phyloP scores from a whole-genome alignment of 345 rosid species.

The Cochlearia excelsa region DNA sequence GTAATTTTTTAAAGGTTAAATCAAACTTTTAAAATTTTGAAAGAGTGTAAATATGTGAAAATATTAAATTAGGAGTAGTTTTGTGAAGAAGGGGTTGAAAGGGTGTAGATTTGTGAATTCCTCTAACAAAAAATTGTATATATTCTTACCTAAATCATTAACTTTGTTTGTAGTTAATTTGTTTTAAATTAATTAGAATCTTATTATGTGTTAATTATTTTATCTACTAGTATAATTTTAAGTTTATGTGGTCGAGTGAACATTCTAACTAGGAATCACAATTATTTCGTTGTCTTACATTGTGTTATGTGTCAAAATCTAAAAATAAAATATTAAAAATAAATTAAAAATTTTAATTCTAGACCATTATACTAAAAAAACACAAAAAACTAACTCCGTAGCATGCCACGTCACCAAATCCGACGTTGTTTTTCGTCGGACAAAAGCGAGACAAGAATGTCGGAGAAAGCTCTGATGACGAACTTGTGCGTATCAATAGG shows the following conservation, averaged over 20 bases:
- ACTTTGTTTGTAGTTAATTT: conserved; percentile 1
- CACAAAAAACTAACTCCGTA: conserved; percentile 15
- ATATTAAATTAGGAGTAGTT: too few relatives aligned
- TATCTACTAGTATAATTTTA: not conserved
- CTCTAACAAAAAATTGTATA: too few relatives aligned
- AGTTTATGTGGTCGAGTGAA: conserved; percentile 28
- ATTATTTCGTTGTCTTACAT: conserved; percentile 34
- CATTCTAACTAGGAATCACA: conserved; percentile 37
- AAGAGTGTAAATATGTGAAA: too few relatives aligned
- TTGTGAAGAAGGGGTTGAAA: conserved; percentile 30
- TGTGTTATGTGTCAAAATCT: conserved; percentile 31
- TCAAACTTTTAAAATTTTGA: too few relatives aligned
- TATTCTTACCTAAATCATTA: conserved; percentile 22
- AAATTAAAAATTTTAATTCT: too few relatives aligned
- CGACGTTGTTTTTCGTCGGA: conserved; percentile 16
- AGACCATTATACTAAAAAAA: conserved; percentile 7
- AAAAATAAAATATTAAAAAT: too few relatives aligned
- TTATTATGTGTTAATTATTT: not conserved
- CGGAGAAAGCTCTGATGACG: conserved; percentile 75
- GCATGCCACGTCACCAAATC: conserved; percentile 19
- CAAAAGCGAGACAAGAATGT: conserved; percentile 63
- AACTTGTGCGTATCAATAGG: conserved; percentile 63
- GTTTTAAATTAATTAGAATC: not conserved
- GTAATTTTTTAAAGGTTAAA: too few relatives aligned
- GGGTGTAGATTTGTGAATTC: conserved; percentile 1